Evolutionary conservation across 345 rosid genomes (phyloP), one percentile per base, ranked within the genome.

Genomic region (Limnanthes douglasii): DNA sequence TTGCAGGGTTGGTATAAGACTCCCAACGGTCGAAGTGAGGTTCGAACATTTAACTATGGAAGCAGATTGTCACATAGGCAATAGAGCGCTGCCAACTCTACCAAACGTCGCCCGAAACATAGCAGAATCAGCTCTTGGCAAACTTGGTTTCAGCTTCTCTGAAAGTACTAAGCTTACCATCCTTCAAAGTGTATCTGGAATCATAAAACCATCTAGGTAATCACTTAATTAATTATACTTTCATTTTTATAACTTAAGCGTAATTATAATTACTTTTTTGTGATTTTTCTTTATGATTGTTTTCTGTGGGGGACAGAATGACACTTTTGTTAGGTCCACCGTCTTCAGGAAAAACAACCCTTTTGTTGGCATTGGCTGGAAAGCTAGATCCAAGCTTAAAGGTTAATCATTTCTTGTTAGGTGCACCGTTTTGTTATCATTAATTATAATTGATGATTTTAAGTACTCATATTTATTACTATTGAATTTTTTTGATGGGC

Each of bases 341-440:
- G 3, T 77, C 94, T 8, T 77, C 94, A 0, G 94, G 94, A n/a
- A 82, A 82, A 61, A 77, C 88, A 1, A 71, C 72, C 7, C 73
- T 82, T 50, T 41, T 82, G 61, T 34, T 82, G 18, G 94, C 94
- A 31, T 43, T 82, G 11, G 78, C 94, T 0, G 90, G 94, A 28
- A 82, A 69, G 44, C 60, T 82, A 22, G 85, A 82, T 61, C 48
- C 57, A 3, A 40, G 46, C 22, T 59, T 82, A 11, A 59, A 77
- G 51, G 66, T 70, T 11, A 1, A 34, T n/a, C n/a, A n/a, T n/a
- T n/a, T n/a, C n/a, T n/a, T n/a, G n/a, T n/a, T n/a, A n/a, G n/a
- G n/a, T n/a, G n/a, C n/a, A n/a, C n/a, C n/a, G 31, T 27, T 27
- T 27, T 27, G 31, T 31, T 34, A 3, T 1, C 12, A 13, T 4